Percentiles rank a stretch among this genome's conserved stretches.
phyloP scores from a whole-genome alignment of 1,139 yeast genomes.

The Pichia terricola region DNA sequence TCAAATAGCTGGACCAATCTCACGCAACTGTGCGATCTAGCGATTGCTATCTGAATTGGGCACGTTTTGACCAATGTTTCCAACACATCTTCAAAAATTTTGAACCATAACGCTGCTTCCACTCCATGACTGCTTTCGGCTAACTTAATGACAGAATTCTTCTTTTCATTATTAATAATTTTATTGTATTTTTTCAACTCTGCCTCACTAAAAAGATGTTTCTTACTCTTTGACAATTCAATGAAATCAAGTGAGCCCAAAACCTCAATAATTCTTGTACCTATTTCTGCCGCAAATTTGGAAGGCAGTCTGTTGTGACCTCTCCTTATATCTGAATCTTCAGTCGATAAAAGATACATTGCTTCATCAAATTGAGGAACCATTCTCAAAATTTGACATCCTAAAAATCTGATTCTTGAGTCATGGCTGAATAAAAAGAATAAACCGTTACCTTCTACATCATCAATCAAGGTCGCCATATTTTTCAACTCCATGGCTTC shows the following conservation, averaged over 20 bases:
- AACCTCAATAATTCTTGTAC: constrained; percentile 69
- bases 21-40: constrained; percentile 87
- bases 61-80: constrained; percentile 68
- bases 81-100: constrained; percentile 71
- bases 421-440: constrained; percentile 89
- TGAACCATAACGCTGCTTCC: constrained; percentile 91
- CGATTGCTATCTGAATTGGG: constrained; percentile 89
- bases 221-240: constrained; percentile 51
- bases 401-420: constrained; percentile 60
- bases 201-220: constrained; percentile 64
- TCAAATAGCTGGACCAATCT: constrained; percentile 87
- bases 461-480: constrained; percentile 78
- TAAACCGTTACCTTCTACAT: constrained; percentile 90
- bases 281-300: constrained; percentile 70
- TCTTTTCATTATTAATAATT: constrained; percentile 44
- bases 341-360: constrained; percentile 40
- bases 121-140: constrained; percentile 93
- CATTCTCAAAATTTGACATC: constrained; percentile 61
- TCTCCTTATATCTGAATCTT: constrained; percentile 22
- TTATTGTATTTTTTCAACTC: constrained; percentile 67
- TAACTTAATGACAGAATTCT: constrained; percentile 56
- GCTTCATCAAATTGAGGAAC: constrained; percentile 83
- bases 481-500: constrained; percentile 74
- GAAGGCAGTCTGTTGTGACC: constrained; percentile 48
- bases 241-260: constrained; percentile 62